Base-by-base conservation (phyloP, 305 asterid genomes). In the Fraxinus sp. region DNA sequence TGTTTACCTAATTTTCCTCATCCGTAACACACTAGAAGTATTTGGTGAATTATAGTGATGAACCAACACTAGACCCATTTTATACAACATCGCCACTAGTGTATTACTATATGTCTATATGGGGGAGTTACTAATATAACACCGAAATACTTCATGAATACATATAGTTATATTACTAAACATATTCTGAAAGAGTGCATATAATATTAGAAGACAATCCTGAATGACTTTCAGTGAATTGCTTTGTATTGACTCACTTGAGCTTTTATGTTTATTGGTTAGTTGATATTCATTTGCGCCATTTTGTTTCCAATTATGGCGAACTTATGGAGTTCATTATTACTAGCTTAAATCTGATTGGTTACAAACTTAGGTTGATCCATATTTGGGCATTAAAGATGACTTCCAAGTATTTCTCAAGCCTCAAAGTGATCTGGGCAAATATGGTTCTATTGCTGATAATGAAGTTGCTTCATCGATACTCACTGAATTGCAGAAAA, bases 321-420 rank as follows among this genome's bases (percentile, higher is more conserved):
- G 4, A 28, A 49, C 3, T 52, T 14, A 0, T 22, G 33, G n/a
- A 22, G 55, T 14, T 44, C 57, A n/a, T 36, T 30, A n/a, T 62
- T 76, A 35, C 57, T 81, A n/a, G 37, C 18, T 26, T 73, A 80
- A 46, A 79, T 81, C 78, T 18, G 32, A 9, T 57, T 77, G 64
- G 13, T 59, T 79, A 52, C 68, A 30, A 49, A 77, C 88, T 74
- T 84, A 94, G 99, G 92, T 89, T 79, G 99, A 96, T 89, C 97
- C 97, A 16, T 93, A 84, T 88, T 66, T 96, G 83, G 97, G 98
- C 90, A 92, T 94, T 78, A 89, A 87, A 52, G 98, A 93, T 78
- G 97, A 90, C 89, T 92, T 90, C 85, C 98, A 91, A 89, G 91
- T 96, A 35, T 89, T 89, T 83, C 85, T 90, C 77, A 96, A 91